phyloP scores from a whole-genome alignment of 352 stramenopile species.

The Phytophthora meadii region DNA sequence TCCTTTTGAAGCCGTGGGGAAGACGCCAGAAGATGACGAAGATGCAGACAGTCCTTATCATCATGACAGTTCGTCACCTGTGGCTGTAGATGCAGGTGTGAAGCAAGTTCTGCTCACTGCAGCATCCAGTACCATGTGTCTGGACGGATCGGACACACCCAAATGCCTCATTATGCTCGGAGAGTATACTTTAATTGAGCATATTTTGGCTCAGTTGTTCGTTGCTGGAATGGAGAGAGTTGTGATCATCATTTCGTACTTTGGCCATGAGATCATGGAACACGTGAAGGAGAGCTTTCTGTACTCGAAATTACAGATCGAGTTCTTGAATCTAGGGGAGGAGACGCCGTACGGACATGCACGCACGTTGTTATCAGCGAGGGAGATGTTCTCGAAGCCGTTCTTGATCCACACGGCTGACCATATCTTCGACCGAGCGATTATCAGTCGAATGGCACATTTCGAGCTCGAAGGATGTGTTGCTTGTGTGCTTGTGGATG shows the following conservation, averaged over 20 bases:
- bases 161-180: slow-evolving; percentile 82
- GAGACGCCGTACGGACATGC: slow-evolving; percentile 79
- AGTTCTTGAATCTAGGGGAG: slow-evolving; percentile 86
- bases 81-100: slow-evolving; percentile 30
- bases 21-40: slow-evolving; percentile 39
- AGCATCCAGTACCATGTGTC: slow-evolving; percentile 79
- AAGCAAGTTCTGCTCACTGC: slow-evolving; percentile 84
- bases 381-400: slow-evolving; percentile 80
- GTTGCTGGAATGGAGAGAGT: slow-evolving; percentile 84
- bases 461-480: slow-evolving; percentile 80
- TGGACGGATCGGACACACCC: slow-evolving; percentile 79
- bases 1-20: slow-evolving; percentile 80
- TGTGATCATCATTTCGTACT: slow-evolving; percentile 88
- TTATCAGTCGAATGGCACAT: slow-evolving; percentile 70
- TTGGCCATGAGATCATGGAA: slow-evolving; percentile 81
- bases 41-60: slow-evolving; percentile 4
- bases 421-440: slow-evolving; percentile 84
- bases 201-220: slow-evolving; percentile 83
- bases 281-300: slow-evolving; percentile 81
- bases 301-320: slow-evolving; percentile 80
- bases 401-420: slow-evolving; percentile 90
- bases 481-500: slow-evolving; percentile 79
- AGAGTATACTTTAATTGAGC: slow-evolving; percentile 83
- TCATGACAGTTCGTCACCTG: background rate
- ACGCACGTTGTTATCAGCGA: slow-evolving; percentile 74